A percentile compares a stretch with the other conserved stretches of the same genome.
These are phyloP conservation scores for Brasilioporus rufonigricans DNA, from an alignment of 768 basidiomycete genomes.

Conservation along the genomic window DNA sequence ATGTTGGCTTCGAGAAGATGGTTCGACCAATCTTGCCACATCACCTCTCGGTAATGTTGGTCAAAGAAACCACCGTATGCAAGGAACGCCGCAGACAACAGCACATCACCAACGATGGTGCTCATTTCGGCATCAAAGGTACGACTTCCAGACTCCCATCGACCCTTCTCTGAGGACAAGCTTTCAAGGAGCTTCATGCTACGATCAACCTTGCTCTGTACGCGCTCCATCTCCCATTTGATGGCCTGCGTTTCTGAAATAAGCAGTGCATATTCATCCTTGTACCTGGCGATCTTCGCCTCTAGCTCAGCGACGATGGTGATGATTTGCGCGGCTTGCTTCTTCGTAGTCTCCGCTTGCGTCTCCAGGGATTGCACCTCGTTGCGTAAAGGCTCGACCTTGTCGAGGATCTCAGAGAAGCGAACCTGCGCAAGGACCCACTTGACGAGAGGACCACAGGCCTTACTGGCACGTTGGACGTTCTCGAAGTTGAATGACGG, in stretches of 20 bases:
- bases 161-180: slow-evolving; percentile 88
- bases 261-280: slow-evolving; percentile 94
- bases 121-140: slow-evolving; percentile 98
- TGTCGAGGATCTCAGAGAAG: slow-evolving; percentile 96
- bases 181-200: slow-evolving; percentile 94
- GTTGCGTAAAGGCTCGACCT: slow-evolving; percentile 92
- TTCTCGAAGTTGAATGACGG: slow-evolving; percentile 93
- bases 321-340: slow-evolving; percentile 87
- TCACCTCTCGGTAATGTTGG: slow-evolving; percentile 93
- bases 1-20: slow-evolving; percentile 88
- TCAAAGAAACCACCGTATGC: slow-evolving; percentile 99
- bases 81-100: slow-evolving; percentile 93
- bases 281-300: slow-evolving; percentile 88
- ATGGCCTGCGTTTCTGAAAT: slow-evolving; percentile 97
- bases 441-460: slow-evolving; percentile 96
- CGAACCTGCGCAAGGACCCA: slow-evolving; percentile 97
- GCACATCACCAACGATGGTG: slow-evolving; percentile 95
- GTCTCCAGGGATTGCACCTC: slow-evolving; percentile 92
- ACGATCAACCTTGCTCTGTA: slow-evolving; percentile 94
- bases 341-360: slow-evolving; percentile 93
- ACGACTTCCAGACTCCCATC: slow-evolving; percentile 93
- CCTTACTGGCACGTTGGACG: slow-evolving; percentile 92
- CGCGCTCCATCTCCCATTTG: slow-evolving; percentile 96
- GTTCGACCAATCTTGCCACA: slow-evolving; percentile 94
- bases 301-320: slow-evolving; percentile 92